These are phyloP conservation scores for Lentinus tigrinus DNA, from an alignment of 768 basidiomycete species.

Conservation along the genomic window DNA sequence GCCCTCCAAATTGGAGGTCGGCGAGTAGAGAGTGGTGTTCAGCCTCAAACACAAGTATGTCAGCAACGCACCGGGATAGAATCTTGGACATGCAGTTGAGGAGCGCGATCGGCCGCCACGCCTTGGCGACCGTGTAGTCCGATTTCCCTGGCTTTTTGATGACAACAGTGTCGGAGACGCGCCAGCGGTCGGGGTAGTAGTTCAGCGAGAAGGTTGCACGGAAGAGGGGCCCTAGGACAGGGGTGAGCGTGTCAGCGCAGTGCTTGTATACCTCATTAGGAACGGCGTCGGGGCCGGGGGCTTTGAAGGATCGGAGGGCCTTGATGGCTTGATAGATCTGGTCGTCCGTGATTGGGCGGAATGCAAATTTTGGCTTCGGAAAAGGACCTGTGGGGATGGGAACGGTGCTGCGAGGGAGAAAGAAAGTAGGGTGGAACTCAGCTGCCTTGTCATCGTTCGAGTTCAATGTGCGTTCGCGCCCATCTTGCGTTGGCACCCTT, in stretches of 20 bases:
- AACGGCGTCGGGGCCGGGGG: slow-evolving; percentile 26
- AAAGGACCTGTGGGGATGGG: slow-evolving; percentile 15
- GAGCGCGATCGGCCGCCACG: slow-evolving; percentile 36
- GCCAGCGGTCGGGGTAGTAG: slow-evolving; percentile 28
- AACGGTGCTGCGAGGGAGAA: slow-evolving; percentile 15
- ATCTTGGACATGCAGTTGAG: slow-evolving; percentile 24
- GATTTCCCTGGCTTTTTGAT: slow-evolving; percentile 34
- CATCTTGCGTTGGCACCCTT: background rate
- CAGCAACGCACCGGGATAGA: slow-evolving; percentile 22
- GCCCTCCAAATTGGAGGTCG: slow-evolving; percentile 25
- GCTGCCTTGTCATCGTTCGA: slow-evolving; percentile 17
- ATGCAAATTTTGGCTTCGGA: slow-evolving; percentile 24
- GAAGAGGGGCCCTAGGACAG: slow-evolving; percentile 29
- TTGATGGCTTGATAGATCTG: slow-evolving; percentile 28
- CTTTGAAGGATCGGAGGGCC: slow-evolving; percentile 36
- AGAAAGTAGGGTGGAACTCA: slow-evolving; percentile 28
- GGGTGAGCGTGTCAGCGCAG: slow-evolving; percentile 24
- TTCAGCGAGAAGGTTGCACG: slow-evolving; percentile 28
- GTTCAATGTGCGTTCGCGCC: background rate
- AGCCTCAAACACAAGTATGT: slow-evolving; percentile 5
- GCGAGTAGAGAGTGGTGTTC: slow-evolving; percentile 11
- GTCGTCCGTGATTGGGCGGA: slow-evolving; percentile 20
- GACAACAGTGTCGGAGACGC: slow-evolving; percentile 28
- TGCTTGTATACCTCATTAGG: slow-evolving; percentile 34
- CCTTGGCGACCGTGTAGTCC: slow-evolving; percentile 32